Conservation (phyloP, 208 protist genomes). For the Blechomonas ayalai region DNA sequence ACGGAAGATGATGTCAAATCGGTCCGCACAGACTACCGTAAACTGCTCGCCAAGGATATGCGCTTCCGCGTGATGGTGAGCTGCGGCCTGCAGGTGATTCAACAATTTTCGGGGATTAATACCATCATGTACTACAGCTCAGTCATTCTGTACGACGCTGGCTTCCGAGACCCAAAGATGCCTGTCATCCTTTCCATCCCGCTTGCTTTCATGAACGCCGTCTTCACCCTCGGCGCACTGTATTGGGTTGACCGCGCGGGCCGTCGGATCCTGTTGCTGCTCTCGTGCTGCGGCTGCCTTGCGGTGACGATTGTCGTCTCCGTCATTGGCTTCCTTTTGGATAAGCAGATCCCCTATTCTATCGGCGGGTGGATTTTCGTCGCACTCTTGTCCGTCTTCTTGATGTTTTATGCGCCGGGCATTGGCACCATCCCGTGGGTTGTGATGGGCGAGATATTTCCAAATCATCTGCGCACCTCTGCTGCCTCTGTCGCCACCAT, state of each 20-base stretch:
- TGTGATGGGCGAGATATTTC: slow-evolving; percentile 88
- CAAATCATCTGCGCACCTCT: slow-evolving; percentile 65
- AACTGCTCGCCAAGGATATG: slow-evolving; percentile 45
- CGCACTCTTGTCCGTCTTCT: slow-evolving; percentile 64
- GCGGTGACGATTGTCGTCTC: slow-evolving; percentile 44
- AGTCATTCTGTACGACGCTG: slow-evolving; percentile 78
- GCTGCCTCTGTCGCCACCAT: slow-evolving; percentile 83
- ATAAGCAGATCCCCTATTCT: slow-evolving; percentile 42
- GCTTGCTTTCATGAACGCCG: slow-evolving; percentile 82
- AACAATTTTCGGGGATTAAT: slow-evolving; percentile 91
- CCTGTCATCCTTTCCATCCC: slow-evolving; percentile 79
- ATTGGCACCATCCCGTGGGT: slow-evolving; percentile 90
- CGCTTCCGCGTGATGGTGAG: slow-evolving; percentile 67
- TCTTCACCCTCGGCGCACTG: slow-evolving; percentile 71
- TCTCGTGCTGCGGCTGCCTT: slow-evolving; percentile 67
- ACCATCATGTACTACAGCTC: slow-evolving; percentile 93
- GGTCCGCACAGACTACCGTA: slow-evolving; percentile 49
- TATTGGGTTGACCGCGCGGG: slow-evolving; percentile 83
- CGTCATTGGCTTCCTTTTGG: slow-evolving; percentile 49
- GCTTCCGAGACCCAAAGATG: slow-evolving; percentile 63
- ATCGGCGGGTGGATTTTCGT: slow-evolving; percentile 73
- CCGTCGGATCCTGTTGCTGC: slow-evolving; percentile 53
- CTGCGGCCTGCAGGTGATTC: slow-evolving; percentile 83
- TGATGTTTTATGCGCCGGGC: slow-evolving; percentile 80
- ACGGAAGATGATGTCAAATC: slow-evolving; percentile 24